Percentiles rank a stretch among this genome's conserved stretches.
phyloP scores from a whole-genome alignment of 106 monocot species.

The Dendrobium officinale region DNA sequence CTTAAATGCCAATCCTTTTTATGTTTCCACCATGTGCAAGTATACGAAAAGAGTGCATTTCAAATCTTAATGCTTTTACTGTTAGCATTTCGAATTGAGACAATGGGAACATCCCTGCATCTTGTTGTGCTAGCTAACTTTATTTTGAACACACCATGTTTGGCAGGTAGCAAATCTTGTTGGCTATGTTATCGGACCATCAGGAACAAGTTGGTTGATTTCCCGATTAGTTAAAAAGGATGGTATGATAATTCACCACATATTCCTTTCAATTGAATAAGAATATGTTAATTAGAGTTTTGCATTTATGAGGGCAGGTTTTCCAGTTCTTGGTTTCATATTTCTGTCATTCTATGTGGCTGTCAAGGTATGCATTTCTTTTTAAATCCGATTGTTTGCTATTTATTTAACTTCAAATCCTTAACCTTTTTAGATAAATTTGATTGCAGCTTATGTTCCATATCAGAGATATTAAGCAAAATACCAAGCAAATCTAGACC shows the following conservation, averaged over 20 bases:
- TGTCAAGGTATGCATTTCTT: slow-evolving; percentile 55
- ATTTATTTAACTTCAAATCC: not conserved
- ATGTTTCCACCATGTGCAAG: not conserved
- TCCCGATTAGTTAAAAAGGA: slow-evolving; percentile 55
- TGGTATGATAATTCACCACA: slow-evolving; percentile 27
- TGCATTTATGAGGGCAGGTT: slow-evolving; percentile 27
- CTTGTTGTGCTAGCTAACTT: not conserved
- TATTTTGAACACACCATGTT: not conserved
- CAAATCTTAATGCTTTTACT: no score
- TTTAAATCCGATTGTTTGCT: not conserved
- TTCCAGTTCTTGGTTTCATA: slow-evolving; percentile 44
- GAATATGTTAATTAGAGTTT: not conserved
- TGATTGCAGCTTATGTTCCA: slow-evolving; percentile 85
- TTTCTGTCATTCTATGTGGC: slow-evolving; percentile 77
- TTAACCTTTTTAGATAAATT: not conserved
- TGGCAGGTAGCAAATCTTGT: slow-evolving; percentile 75
- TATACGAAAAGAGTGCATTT: not conserved
- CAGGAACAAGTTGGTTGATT: slow-evolving; percentile 60
- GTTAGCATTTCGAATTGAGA: not conserved
- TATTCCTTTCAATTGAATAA: not conserved
- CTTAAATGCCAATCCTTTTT: not conserved
- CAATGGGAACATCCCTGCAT: not conserved
- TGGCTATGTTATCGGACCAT: slow-evolving; percentile 85
- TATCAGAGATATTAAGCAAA: slow-evolving; percentile 49
- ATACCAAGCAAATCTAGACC: not conserved